Evolutionary conservation across 2,329 filamentous ascomycete genomes (phyloP), one percentile per base, ranked within the genome.

Genomic region (Colletotrichum noveboracense): DNA sequence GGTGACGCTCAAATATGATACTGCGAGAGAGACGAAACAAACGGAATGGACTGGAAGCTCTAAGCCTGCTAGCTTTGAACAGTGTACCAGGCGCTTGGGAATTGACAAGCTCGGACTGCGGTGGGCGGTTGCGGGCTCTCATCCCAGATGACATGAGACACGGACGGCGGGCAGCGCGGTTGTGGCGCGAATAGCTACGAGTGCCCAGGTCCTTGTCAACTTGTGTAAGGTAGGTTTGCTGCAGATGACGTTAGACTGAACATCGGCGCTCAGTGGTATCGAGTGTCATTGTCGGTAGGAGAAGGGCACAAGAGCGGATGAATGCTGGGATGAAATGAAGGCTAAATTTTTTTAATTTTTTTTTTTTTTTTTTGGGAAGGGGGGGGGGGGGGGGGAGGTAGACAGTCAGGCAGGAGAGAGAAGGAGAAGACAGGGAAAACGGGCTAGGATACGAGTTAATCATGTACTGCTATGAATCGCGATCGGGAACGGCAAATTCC

Each of bases 191-290:
- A 60, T 52, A 18, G 26, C 34, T 36, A n/a, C 64, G 30, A 36
- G 24, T 48, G 24, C 26, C 7, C 8, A 43, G 7, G n/a, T n/a
- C 38, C 30, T n/a, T 16, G 32, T 34, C 32, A 34, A 34, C 32
- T 13, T 34, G 24, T 32, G 38, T 9, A 16, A 28, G 38, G 38
- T 9, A 16, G 36, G 38, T 16, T 60, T 24, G 5, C 34, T n/a
- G 34, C 12, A 16, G 34, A 60, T 67, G 62, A 67, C 36, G 8
- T 55, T 61, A 18, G 70, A 24, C 24, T 38, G 52, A 55, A 68
- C 55, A 69, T 62, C 65, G 70, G 64, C 55, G 70, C 70, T 72
- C 55, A 55, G 65, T 62, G 48, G 66, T 30, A 69, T 69, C 52
- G 16, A 66, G 34, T 36, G 66, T 12, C 24, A 73, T 56, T 62